These are phyloP conservation scores for Nicotiana noctiflora DNA, from an alignment of 257 asterid species.

Conservation along the genomic window DNA sequence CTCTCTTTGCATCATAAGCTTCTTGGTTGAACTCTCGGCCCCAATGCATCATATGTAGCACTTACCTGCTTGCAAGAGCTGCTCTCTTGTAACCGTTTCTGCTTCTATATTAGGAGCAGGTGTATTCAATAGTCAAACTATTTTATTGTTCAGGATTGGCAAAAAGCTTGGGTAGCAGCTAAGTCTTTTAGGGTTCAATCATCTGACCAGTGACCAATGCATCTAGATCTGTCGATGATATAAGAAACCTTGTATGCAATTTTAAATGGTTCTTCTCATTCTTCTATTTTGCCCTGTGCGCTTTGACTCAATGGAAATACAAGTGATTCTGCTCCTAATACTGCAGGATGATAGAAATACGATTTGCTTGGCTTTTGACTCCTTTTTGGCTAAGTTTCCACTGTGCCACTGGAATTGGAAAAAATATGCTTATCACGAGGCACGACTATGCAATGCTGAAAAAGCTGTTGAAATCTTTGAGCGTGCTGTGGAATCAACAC, in stretches of 20 bases:
- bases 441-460: constrained; percentile 44
- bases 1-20: background rate
- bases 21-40: background rate
- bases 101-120: background rate
- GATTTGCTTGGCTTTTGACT: constrained; percentile 62
- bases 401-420: constrained; percentile 88
- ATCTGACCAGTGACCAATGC: background rate
- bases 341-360: constrained; percentile 64
- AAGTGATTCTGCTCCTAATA: constrained; percentile 10
- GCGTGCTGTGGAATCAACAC: constrained; percentile 42
- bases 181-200: background rate
- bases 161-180: background rate
- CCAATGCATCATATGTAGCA: background rate
- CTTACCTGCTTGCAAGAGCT: background rate
- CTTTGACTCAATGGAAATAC: background rate
- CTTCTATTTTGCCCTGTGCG: background rate
- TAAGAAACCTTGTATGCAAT: background rate
- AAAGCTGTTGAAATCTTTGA: constrained; percentile 74
- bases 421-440: constrained; percentile 60
- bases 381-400: constrained; percentile 64
- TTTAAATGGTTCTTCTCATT: constrained; percentile 1
- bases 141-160: background rate
- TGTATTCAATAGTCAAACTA: background rate
- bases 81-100: background rate
- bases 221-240: background rate